Evolutionary conservation across 1,139 yeast species (phyloP).

Genomic region (Yamadazyma siamensis): DNA sequence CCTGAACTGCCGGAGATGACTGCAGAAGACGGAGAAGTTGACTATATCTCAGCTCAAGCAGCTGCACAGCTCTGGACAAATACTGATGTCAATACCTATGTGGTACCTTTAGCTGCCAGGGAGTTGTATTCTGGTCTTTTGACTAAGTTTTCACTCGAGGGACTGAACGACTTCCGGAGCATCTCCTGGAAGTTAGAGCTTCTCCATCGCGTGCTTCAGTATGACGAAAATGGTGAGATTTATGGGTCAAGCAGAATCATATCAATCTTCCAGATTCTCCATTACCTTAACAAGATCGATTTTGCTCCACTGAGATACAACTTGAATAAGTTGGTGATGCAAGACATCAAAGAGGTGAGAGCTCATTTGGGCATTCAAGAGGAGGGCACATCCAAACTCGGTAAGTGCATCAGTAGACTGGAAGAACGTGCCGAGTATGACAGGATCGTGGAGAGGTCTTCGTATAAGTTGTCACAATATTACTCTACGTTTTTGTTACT

Average conservation of each 20-base stretch:
- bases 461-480: slow-evolving; percentile 23
- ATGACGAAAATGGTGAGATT: slow-evolving; percentile 36
- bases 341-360: slow-evolving; percentile 1
- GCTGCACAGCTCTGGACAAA: slow-evolving; percentile 35
- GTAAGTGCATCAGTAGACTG: slow-evolving; percentile 8
- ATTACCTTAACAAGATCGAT: slow-evolving; percentile 20
- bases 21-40: slow-evolving; percentile 17
- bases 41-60: slow-evolving; percentile 37
- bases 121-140: slow-evolving; percentile 26
- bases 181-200: slow-evolving; percentile 44
- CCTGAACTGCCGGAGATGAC: too few relatives aligned
- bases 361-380: neutral
- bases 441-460: slow-evolving; percentile 4
- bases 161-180: slow-evolving; percentile 31
- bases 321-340: neutral
- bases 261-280: slow-evolving; percentile 47
- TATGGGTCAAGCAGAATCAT: slow-evolving; percentile 43
- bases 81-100: slow-evolving; percentile 34
- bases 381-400: slow-evolving; percentile 13
- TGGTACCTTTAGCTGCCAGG: slow-evolving; percentile 37
- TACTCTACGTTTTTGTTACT: slow-evolving; percentile 46
- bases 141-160: slow-evolving; percentile 25
- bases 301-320: neutral
- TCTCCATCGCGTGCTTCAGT: slow-evolving; percentile 53
- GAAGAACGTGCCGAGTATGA: neutral